Percentiles rank a stretch among this genome's conserved stretches.
Conservation (phyloP, 2,329 filamentous ascomycete genomes). For the Alternaria novae-zelandiae region DNA sequence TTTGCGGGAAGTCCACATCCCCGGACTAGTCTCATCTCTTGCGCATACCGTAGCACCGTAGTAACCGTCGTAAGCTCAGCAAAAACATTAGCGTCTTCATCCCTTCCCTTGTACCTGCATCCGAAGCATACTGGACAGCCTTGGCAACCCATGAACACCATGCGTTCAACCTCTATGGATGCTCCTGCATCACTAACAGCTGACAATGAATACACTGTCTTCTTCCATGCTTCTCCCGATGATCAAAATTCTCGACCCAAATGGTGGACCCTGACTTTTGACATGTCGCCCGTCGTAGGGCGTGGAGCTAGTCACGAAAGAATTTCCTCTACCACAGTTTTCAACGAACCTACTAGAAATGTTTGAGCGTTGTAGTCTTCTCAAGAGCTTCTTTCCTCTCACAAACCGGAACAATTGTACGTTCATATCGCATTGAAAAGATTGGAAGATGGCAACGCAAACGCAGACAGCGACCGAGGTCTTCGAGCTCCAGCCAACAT, state of each 20-base stretch:
- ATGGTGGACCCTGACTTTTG: neutral
- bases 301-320: neutral
- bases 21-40: neutral
- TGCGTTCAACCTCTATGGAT: neutral
- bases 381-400: neutral
- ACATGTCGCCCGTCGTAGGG: neutral
- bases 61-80: neutral
- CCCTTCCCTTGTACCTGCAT: neutral
- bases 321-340: neutral
- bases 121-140: neutral
- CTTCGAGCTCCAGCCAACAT: slow-evolving; percentile 5
- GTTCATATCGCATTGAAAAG: neutral
- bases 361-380: neutral
- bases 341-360: neutral
- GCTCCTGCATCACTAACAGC: neutral
- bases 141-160: neutral
- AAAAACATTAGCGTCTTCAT: neutral
- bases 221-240: neutral
- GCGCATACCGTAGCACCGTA: neutral
- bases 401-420: neutral
- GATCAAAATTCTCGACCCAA: neutral
- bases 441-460: slow-evolving; percentile 2
- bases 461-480: neutral
- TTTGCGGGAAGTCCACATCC: neutral
- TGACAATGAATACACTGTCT: neutral